Evolutionary conservation across 495 filamentous ascomycete species (phyloP).

Genomic region (Lasiosphaeria miniovina): DNA sequence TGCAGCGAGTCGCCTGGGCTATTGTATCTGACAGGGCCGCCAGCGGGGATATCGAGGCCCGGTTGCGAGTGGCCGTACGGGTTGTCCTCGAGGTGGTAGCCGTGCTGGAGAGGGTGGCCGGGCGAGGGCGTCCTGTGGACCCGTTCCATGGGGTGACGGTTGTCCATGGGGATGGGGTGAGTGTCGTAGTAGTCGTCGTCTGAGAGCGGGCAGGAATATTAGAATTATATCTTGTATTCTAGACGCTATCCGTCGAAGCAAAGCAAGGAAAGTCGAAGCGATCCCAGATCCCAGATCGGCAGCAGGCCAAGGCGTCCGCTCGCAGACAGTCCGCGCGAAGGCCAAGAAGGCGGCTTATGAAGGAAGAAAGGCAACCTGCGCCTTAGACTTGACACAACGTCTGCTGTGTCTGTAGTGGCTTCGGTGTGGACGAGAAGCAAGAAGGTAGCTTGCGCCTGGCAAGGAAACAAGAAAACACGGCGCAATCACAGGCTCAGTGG

Average conservation of each 20-base stretch:
- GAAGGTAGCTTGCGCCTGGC: constrained; percentile 33
- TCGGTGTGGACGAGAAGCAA: constrained; percentile 2
- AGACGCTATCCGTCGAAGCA: neutral
- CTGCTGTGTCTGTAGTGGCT: neutral
- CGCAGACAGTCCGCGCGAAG: too few relatives aligned
- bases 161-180: constrained; percentile 52
- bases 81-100: constrained; percentile 70
- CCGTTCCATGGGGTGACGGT: constrained; percentile 25
- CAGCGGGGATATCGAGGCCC: constrained; percentile 66
- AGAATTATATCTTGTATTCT: constrained; percentile 17
- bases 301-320: too few relatives aligned
- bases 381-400: neutral
- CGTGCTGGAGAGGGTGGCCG: constrained; percentile 52
- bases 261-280: neutral
- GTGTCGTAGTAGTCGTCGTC: constrained; percentile 63
- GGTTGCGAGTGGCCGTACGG: constrained; percentile 50
- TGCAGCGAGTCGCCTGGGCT: constrained; percentile 61
- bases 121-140: constrained; percentile 58
- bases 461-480: constrained; percentile 21
- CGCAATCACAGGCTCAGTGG: constrained; percentile 6
- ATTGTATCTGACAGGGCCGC: constrained; percentile 40
- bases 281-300: neutral
- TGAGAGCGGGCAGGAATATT: constrained; percentile 24
- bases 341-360: too few relatives aligned
- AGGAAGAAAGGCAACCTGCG: constrained; percentile 3